phyloP scores from a whole-genome alignment of 2,329 filamentous ascomycete genomes.

The Septoria petroselini region DNA sequence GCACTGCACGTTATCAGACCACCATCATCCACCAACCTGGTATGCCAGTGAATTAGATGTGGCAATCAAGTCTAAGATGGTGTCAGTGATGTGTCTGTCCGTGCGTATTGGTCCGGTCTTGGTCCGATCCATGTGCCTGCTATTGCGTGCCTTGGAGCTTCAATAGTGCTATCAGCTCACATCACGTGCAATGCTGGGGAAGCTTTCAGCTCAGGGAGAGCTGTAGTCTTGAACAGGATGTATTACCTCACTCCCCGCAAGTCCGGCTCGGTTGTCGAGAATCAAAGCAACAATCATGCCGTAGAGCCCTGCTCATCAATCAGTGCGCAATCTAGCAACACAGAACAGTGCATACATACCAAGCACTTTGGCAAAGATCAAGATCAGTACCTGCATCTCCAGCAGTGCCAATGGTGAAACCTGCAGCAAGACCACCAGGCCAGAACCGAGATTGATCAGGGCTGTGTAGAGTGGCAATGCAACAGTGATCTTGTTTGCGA shows the following conservation, averaged over 20 bases:
- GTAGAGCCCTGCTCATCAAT: conserved; percentile 15
- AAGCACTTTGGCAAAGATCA: conserved; percentile 22
- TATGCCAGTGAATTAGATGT: not conserved
- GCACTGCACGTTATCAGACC: not conserved
- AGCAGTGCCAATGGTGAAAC: conserved; percentile 22
- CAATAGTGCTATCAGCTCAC: not conserved
- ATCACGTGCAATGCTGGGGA: not conserved
- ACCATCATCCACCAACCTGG: not conserved
- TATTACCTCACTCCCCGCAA: conserved; percentile 7
- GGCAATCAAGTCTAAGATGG: not conserved
- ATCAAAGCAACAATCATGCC: conserved; percentile 20
- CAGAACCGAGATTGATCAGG: conserved; percentile 20
- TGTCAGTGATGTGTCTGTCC: not conserved
- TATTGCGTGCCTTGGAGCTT: not conserved
- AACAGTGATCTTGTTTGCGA: conserved; percentile 20
- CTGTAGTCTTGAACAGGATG: no score
- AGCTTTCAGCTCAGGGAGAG: no score
- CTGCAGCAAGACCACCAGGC: conserved; percentile 21
- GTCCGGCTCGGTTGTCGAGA: conserved; percentile 15
- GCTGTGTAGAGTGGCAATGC: conserved; percentile 16
- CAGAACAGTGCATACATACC: conserved; percentile 12
- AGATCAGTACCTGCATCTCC: conserved; percentile 22
- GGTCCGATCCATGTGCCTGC: not conserved
- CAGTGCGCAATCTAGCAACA: conserved; percentile 10
- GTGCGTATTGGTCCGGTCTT: not conserved